Base-by-base conservation (phyloP, 2,329 filamentous ascomycete species). In the Teratosphaeria nubilosa region DNA sequence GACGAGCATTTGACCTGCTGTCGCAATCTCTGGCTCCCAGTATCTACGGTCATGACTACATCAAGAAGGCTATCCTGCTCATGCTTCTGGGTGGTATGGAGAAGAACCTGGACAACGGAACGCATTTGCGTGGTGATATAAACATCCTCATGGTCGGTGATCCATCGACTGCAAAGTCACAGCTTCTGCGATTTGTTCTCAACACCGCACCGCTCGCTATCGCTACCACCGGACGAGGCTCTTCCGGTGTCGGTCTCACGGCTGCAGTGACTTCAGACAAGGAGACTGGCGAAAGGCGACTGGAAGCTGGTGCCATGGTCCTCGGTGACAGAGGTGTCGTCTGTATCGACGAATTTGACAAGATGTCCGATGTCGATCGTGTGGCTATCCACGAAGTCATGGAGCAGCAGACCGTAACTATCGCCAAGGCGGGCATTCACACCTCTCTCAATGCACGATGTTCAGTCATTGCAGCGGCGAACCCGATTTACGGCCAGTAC, bases 311-410 rank as follows among this genome's bases (percentile, higher is more conserved):
- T 82, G 94, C 94, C 63, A 99, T 99, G 94, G 94, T 99, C 60
- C 89, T 99, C 69, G 94, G 86, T 63, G 94, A 99, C 73, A 87
- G 94, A 62, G 94, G 94, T 66, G 92, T 99, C 11, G 94, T 99
- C 34, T 99, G 94, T 77, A 99, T 99, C 65, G 94, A 99, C 72
- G 94, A 99, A 70, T 99, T 99, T 66, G 94, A 99, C 78, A 99
- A 99, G 75, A 99, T 99, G 94, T 96, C 91, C 58, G 94, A 99
- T 71, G 87, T 97, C 59, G 94, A 99, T 74, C 86, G 94, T 71
- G 94, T 99, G 3, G 94, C 94, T 53, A 99, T 99, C 66, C 94
- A 99, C 82, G 94, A 99, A 88, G 94, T 99, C 64, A 99, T 99
- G 94, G 94, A 99, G 76, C 94, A 99, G 77, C 94, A 99, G 76